Conservation (phyloP, 805 yeast genomes). For the Tetrapisispora taiwanensis region DNA sequence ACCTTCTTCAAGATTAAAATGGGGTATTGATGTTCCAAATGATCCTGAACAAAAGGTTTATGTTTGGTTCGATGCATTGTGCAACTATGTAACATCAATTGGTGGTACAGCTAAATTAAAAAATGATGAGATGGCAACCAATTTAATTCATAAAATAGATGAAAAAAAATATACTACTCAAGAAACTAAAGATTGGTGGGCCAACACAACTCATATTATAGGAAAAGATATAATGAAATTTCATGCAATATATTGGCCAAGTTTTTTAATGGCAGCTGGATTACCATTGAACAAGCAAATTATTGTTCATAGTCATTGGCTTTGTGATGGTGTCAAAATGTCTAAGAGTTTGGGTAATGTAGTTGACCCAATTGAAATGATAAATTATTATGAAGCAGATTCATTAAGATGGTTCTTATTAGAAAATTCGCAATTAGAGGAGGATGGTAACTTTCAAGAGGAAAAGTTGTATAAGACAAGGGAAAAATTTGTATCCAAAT, state of each 20-base stretch:
- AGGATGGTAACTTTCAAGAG: slow-evolving; percentile 74
- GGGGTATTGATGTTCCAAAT: slow-evolving; percentile 88
- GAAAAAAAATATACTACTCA: neutral
- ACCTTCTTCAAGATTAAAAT: slow-evolving; percentile 61
- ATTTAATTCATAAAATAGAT: slow-evolving; percentile 11
- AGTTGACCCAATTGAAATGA: slow-evolving; percentile 73
- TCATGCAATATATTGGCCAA: slow-evolving; percentile 93
- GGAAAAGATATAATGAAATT: slow-evolving; percentile 89
- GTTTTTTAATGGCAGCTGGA: slow-evolving; percentile 75
- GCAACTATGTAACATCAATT: slow-evolving; percentile 69
- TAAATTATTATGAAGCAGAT: slow-evolving; percentile 58
- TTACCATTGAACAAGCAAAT: slow-evolving; percentile 60
- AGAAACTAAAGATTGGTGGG: slow-evolving; percentile 16
- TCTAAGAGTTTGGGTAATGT: slow-evolving; percentile 89
- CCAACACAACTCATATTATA: slow-evolving; percentile 58
- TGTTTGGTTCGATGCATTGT: slow-evolving; percentile 94
- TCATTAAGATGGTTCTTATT: slow-evolving; percentile 64
- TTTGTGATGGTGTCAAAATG: slow-evolving; percentile 84
- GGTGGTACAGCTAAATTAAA: slow-evolving; percentile 40
- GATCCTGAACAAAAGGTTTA: slow-evolving; percentile 73
- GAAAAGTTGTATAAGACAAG: slow-evolving; percentile 42
- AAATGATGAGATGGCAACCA: slow-evolving; percentile 13
- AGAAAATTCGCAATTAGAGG: slow-evolving; percentile 62
- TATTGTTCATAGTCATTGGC: slow-evolving; percentile 92
- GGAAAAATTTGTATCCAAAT: slow-evolving; percentile 65